A percentile compares a stretch with the other conserved stretches of the same genome.
Evolutionary conservation across 768 basidiomycete species (phyloP).

Genomic region (Boletus fagicola): DNA sequence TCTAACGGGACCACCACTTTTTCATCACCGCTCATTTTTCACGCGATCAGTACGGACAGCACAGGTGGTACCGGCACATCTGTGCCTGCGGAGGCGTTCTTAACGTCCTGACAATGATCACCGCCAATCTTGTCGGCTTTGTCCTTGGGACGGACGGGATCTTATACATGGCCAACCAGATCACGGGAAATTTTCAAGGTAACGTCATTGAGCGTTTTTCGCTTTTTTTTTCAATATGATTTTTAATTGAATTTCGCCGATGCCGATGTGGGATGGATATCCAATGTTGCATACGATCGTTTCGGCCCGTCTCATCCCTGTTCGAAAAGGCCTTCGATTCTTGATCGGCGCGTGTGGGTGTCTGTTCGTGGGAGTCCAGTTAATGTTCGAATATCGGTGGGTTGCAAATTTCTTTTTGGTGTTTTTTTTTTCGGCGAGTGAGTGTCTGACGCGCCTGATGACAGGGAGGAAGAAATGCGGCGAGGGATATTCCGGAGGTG

Average conservation of each 20-base stretch:
- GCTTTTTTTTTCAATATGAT: neutral
- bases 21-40: slow-evolving; percentile 2
- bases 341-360: slow-evolving; percentile 55
- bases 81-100: slow-evolving; percentile 78
- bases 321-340: slow-evolving; percentile 59
- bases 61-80: slow-evolving; percentile 82
- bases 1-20: neutral
- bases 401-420: slow-evolving; percentile 24
- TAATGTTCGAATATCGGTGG: slow-evolving; percentile 96
- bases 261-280: neutral
- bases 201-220: slow-evolving; percentile 4
- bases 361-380: slow-evolving; percentile 78
- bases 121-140: slow-evolving; percentile 93
- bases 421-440: neutral
- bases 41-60: slow-evolving; percentile 55
- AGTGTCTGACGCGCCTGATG: slow-evolving; percentile 2
- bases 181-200: slow-evolving; percentile 72
- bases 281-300: neutral
- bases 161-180: slow-evolving; percentile 56
- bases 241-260: neutral
- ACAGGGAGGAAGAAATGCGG: slow-evolving; percentile 71
- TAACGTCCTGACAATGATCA: slow-evolving; percentile 87
- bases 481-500: slow-evolving; percentile 56
- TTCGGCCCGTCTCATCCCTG: neutral
- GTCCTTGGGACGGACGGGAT: slow-evolving; percentile 86